Evolutionary conservation across 352 stramenopile species (phyloP), one percentile per base, ranked within the genome.

Genomic region (Globisporangium middletonii): DNA sequence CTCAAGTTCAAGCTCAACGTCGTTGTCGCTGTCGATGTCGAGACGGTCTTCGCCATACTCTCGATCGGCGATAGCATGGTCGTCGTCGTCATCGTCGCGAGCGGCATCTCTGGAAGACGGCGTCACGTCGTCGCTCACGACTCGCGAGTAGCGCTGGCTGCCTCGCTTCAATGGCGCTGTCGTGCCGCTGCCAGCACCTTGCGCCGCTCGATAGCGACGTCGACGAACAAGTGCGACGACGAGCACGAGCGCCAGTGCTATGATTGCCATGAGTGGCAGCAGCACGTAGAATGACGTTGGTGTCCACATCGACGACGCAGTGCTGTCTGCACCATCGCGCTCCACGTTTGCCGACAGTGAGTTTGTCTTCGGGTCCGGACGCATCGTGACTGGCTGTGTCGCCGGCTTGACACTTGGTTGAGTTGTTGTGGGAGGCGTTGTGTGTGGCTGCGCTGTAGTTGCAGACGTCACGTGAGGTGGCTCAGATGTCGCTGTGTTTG

Each of bases 81-180:
- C 59, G 26, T 66, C 27, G 8, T 64, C 60, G 11, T 65, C 59
- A 3, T 55, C 57, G 30, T 65, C 53, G 12, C 12, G n/a, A 55
- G 46, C 4, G 5, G 16, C n/a, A 60, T 53, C 15, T 15, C 44
- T 41, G 1, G 57, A 35, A 12, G 58, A 59, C 26, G 51, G 43
- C 37, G 50, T 50, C 44, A 64, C 51, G 42, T 64, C 58, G 51
- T 64, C 58, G n/a, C 48, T 64, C 44, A 64, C 58, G 33, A 64
- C 58, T 33, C 58, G 58, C 26, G 58, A 64, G 27, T 64, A 64
- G 4, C 52, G 58, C 28, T 42, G 28, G 7, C 15, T 52, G 9
- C 46, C 27, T 23, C 58, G 26, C 33, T 47, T 64, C 1, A 8
- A 27, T 19, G 58, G 13, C 26, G 37, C 35, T n/a, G 45, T n/a